phyloP scores from a whole-genome alignment of 169 alveolate genomes.

The Cryptosporidium tyzzeri region DNA sequence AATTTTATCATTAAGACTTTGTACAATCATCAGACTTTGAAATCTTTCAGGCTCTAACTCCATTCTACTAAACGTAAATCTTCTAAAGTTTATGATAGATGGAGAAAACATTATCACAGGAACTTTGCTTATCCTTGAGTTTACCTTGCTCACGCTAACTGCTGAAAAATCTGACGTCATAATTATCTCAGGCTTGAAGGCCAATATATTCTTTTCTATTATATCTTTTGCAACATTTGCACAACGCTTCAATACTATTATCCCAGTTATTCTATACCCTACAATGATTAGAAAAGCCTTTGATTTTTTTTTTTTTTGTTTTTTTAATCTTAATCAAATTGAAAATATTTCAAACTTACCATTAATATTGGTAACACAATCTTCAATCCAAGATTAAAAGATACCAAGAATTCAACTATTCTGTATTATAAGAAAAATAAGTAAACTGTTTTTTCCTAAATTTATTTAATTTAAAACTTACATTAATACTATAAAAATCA shows the following conservation, averaged over 20 bases:
- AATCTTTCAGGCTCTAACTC: constrained; percentile 54
- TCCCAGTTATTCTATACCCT: constrained; percentile 72
- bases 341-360: constrained; percentile 27
- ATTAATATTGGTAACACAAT: constrained; percentile 13
- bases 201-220: constrained; percentile 55
- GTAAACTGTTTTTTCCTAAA: not conserved
- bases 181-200: constrained; percentile 61
- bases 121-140: constrained; percentile 53
- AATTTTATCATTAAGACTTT: constrained; percentile 63
- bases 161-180: constrained; percentile 72
- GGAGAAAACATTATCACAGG: constrained; percentile 75
- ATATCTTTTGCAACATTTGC: constrained; percentile 47
- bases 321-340: not conserved
- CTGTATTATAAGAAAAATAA: not conserved
- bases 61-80: constrained; percentile 43
- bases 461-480: constrained; percentile 7
- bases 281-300: constrained; percentile 45
- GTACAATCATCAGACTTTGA: constrained; percentile 52
- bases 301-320: not conserved
- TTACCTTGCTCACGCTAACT: constrained; percentile 40
- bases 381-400: constrained; percentile 39
- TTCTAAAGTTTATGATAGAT: constrained; percentile 34
- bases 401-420: constrained; percentile 30
- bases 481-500: constrained; percentile 50
- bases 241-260: constrained; percentile 31